Conservation (phyloP, 1,139 yeast genomes). For the Geotrichum armillariae region DNA sequence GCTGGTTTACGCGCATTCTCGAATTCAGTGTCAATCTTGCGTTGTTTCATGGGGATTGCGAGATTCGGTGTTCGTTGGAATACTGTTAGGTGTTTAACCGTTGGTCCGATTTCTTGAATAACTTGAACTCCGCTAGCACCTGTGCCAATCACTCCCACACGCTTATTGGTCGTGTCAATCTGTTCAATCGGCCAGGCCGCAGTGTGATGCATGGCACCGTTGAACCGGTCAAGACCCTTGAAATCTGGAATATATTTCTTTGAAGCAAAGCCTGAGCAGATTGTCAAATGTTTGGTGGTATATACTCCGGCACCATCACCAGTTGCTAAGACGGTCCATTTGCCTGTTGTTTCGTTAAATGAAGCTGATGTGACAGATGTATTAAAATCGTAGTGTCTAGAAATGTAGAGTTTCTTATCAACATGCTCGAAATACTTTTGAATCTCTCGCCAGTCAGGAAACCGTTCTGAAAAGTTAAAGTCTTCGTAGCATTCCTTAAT, state of each 20-base stretch:
- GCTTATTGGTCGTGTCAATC: conserved; percentile 39
- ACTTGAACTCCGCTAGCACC: conserved; percentile 51
- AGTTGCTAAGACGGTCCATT: conserved; percentile 44
- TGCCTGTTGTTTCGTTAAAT: conserved; percentile 40
- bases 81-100: conserved; percentile 27
- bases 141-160: conserved; percentile 47
- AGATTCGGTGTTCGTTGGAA: conserved; percentile 36
- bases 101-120: conserved; percentile 23
- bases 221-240: conserved; percentile 43
- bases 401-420: conserved; percentile 43
- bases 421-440: conserved; percentile 47
- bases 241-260: conserved; percentile 20
- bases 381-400: conserved; percentile 38
- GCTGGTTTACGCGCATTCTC: conserved; percentile 23
- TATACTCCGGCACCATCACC: conserved; percentile 43
- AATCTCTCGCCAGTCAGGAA: conserved; percentile 52
- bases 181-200: conserved; percentile 47
- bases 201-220: conserved; percentile 52
- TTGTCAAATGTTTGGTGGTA: conserved; percentile 37
- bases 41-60: conserved; percentile 33
- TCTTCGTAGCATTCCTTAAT: conserved; percentile 45
- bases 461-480: conserved; percentile 45
- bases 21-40: conserved; percentile 14
- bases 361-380: conserved; percentile 38
- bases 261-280: conserved; percentile 36